Percentiles rank a stretch among this genome's conserved stretches.
Evolutionary conservation across 805 yeast genomes (phyloP).

Genomic region (Peterozyma xylosa): DNA sequence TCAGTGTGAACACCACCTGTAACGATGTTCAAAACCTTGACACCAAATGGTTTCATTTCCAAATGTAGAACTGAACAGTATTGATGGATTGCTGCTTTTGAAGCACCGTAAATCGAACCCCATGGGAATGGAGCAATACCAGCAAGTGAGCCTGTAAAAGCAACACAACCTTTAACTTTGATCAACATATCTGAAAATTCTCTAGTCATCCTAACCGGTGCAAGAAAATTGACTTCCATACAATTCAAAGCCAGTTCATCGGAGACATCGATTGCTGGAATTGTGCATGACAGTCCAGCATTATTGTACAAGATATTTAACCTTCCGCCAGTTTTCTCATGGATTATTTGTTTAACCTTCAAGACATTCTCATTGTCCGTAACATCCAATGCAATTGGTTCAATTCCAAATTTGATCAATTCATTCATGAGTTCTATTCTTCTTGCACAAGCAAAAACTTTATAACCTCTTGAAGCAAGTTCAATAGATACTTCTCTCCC

Average conservation of each 20-base stretch:
- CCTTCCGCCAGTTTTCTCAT: constrained; percentile 21
- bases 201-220: constrained; percentile 56
- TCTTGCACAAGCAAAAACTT: constrained; percentile 16
- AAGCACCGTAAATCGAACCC: constrained; percentile 54
- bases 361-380: constrained; percentile 22
- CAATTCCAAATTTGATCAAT: constrained; percentile 17
- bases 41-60: constrained; percentile 68
- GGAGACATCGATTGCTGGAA: constrained; percentile 61
- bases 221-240: constrained; percentile 62
- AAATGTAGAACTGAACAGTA: constrained; percentile 56
- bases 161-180: constrained; percentile 59
- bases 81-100: constrained; percentile 73
- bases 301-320: constrained; percentile 32
- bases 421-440: constrained; percentile 28
- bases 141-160: constrained; percentile 68
- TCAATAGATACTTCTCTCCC: constrained; percentile 43
- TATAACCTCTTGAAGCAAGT: constrained; percentile 41
- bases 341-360: constrained; percentile 16
- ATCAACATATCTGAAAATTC: constrained; percentile 50
- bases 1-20: constrained; percentile 75
- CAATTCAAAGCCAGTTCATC: constrained; percentile 45
- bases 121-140: constrained; percentile 68
- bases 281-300: constrained; percentile 62
- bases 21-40: constrained; percentile 57
- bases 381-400: constrained; percentile 27